Conservation (phyloP, 371 early-diverging fungal species). For the Haplosporangium sp. region DNA sequence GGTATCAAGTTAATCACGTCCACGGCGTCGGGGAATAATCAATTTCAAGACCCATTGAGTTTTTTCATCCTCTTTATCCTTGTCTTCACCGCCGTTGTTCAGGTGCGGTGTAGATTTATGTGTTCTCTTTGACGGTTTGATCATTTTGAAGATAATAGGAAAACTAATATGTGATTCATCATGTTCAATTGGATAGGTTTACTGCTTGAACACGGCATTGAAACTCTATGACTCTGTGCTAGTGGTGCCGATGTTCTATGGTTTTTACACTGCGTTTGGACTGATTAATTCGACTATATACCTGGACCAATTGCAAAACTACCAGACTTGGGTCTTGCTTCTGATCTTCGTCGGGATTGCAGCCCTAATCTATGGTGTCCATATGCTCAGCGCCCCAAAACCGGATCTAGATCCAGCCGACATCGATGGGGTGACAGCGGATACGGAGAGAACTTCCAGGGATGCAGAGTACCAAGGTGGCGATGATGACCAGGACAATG, state of each 20-base stretch:
- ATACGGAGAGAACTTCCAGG: too few relatives aligned
- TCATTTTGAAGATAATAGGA: too few relatives aligned
- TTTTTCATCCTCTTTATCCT: conserved; percentile 68
- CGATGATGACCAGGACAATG: too few relatives aligned
- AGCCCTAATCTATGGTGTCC: conserved; percentile 67
- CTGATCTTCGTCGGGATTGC: conserved; percentile 69
- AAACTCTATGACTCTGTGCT: conserved; percentile 74
- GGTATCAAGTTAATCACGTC: conserved; percentile 71
- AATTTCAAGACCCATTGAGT: conserved; percentile 71
- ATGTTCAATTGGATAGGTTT: conserved; percentile 67
- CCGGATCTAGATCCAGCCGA: too few relatives aligned
- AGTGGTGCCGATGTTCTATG: conserved; percentile 79
- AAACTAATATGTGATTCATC: background rate
- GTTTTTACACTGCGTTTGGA: conserved; percentile 73
- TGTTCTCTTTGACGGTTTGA: too few relatives aligned
- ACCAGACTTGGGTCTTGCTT: conserved; percentile 69
- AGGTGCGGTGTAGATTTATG: conserved; percentile 59
- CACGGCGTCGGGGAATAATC: conserved; percentile 66
- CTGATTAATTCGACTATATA: conserved; percentile 76
- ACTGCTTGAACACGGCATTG: conserved; percentile 74
- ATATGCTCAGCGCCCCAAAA: conserved; percentile 65
- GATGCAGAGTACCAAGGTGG: too few relatives aligned
- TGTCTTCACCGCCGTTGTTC: conserved; percentile 69
- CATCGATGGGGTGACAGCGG: too few relatives aligned
- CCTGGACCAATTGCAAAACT: conserved; percentile 65